Evolutionary conservation across 192 early-diverging fungal genomes (phyloP).

Genomic region (Umbelopsis ramanniana): DNA sequence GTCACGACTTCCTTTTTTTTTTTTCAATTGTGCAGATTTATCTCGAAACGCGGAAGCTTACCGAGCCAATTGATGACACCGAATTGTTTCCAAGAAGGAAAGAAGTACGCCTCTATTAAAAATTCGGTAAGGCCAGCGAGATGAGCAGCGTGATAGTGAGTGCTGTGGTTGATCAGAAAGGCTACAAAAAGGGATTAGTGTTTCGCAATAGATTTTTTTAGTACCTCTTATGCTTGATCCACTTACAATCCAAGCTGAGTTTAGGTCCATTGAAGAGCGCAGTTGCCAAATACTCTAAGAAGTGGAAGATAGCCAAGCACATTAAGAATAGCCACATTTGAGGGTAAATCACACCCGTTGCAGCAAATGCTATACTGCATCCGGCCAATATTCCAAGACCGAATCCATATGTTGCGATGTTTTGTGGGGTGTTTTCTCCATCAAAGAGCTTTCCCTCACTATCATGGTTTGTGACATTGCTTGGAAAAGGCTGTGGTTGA

Average conservation of each 20-base stretch:
- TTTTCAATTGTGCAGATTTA: too few relatives aligned
- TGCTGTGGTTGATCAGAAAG: conserved; percentile 75
- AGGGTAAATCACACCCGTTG: conserved; percentile 33
- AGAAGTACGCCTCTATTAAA: conserved; percentile 65
- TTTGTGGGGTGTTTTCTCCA: conserved; percentile 74
- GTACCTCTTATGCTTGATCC: not conserved
- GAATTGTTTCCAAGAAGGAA: conserved; percentile 58
- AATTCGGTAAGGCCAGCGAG: conserved; percentile 70
- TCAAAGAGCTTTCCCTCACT: conserved; percentile 46
- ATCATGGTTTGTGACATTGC: conserved; percentile 30
- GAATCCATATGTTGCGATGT: conserved; percentile 79
- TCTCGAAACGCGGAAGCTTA: not conserved
- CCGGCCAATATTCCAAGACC: conserved; percentile 68
- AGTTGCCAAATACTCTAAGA: conserved; percentile 85
- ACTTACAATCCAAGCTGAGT: conserved; percentile 74
- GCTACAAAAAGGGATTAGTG: conserved; percentile 48
- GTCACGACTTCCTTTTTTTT: not conserved
- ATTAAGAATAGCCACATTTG: conserved; percentile 63
- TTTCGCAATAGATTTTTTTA: not conserved
- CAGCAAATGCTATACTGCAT: conserved; percentile 48
- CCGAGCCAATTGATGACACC: conserved; percentile 50
- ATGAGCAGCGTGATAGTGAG: conserved; percentile 73
- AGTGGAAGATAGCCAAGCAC: conserved; percentile 77
- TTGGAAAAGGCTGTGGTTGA: conserved; percentile 18
- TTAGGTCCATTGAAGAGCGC: conserved; percentile 77